Conservation (phyloP, 2,329 filamentous ascomycete genomes). For the Ophiostoma populinum region DNA sequence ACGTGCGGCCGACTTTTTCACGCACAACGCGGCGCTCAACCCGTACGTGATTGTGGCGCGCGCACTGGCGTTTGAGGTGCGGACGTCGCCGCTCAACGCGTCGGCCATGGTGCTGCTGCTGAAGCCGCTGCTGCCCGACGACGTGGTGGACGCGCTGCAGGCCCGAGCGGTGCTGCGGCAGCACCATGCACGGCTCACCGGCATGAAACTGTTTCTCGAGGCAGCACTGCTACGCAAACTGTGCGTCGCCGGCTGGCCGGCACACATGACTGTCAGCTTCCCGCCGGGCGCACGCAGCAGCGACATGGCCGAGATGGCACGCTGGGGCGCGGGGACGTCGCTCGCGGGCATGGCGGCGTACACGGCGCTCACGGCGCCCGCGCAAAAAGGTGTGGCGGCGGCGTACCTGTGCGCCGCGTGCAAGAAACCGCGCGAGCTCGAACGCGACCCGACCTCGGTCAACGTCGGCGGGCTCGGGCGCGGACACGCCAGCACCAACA, state of each 20-base stretch:
- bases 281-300: too few relatives aligned
- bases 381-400: slow-evolving; percentile 36
- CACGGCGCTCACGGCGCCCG: slow-evolving; percentile 31
- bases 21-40: slow-evolving; percentile 26
- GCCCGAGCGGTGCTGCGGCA: slow-evolving; percentile 39
- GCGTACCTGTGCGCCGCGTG: slow-evolving; percentile 38
- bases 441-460: slow-evolving; percentile 17
- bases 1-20: slow-evolving; percentile 5
- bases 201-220: slow-evolving; percentile 41
- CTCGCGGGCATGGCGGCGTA: not conserved
- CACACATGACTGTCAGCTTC: slow-evolving; percentile 1
- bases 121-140: slow-evolving; percentile 35
- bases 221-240: slow-evolving; percentile 44
- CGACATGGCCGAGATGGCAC: too few relatives aligned
- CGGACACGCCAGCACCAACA: slow-evolving; percentile 16
- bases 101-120: slow-evolving; percentile 44
- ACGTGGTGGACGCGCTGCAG: slow-evolving; percentile 36
- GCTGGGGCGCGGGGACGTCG: slow-evolving; percentile 36
- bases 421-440: slow-evolving; percentile 36
- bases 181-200: slow-evolving; percentile 41
- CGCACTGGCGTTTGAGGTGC: slow-evolving; percentile 37
- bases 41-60: slow-evolving; percentile 36
- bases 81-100: slow-evolving; percentile 38
- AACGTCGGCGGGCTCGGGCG: not conserved
- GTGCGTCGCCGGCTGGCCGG: slow-evolving; percentile 38